Base-by-base conservation (phyloP, 768 basidiomycete species). In the Lenzites betulinus region DNA sequence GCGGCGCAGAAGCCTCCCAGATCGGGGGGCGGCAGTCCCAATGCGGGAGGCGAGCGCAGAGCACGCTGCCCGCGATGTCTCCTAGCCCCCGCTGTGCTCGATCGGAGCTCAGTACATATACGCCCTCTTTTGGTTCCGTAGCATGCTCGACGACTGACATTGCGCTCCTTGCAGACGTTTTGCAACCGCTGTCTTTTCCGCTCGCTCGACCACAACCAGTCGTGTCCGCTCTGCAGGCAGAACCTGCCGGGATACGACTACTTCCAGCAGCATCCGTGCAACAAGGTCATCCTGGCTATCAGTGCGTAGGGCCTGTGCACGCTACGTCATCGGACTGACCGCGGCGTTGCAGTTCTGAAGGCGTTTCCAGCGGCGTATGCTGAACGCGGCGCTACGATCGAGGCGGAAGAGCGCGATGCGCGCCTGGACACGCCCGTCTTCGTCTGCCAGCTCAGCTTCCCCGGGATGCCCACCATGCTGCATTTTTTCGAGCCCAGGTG, bases 401-500 rank as follows among this genome's bases (percentile, higher is more conserved):
- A 87, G 59, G 81, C 84, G 54, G 93, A 93, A 66, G 90, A 92
- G 73, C 87, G 85, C 56, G 85, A 92, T 66, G 81, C 85, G 15
- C 81, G 88, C 47, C 83, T 96, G 58, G 86, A 93, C 70, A 95
- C 92, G 18, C 94, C 96, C 57, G 89, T 98, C 62, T 95, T 98
- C 67, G 85, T 95, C 64, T 91, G 89, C 71, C 90, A 90, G 43
- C 85, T 97, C 51, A 86, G 88, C 47, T 98, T 97, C 76, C 96
- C 96, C 1, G 90, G 89, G 57, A 86, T 94, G 77, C 94, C 93
- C 41, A 95, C 90, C 48, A 80, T 89, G 55, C 78, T 98, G 16
- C 95, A 97, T 73, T 88, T 98, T 69, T 98, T 93, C 71, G 96
- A 98, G 72, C 96, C 96, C 0, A 82, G 92, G 78, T 86, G 59